These are phyloP conservation scores for Metschnikowia borealis DNA, from an alignment of 805 yeast species.

Conservation along the genomic window DNA sequence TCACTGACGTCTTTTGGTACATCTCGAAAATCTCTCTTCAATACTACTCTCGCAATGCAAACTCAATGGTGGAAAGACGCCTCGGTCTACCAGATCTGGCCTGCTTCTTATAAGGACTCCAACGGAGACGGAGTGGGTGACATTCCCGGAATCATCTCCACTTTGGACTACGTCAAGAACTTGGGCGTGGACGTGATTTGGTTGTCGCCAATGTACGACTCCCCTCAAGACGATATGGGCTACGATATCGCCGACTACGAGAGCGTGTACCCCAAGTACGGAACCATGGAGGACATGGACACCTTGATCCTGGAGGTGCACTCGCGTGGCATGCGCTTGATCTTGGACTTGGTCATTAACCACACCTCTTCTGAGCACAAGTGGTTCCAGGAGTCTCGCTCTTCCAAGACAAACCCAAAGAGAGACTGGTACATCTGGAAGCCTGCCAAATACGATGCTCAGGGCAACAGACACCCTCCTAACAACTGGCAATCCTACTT, in stretches of 20 bases:
- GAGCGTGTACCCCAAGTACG: constrained; percentile 48
- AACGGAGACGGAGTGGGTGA: constrained; percentile 60
- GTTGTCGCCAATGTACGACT: constrained; percentile 56
- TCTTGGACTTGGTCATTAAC: constrained; percentile 55
- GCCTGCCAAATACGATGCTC: constrained; percentile 42
- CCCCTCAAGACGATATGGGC: constrained; percentile 63
- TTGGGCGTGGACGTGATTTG: constrained; percentile 52
- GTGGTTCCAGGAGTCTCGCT: constrained; percentile 56
- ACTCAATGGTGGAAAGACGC: constrained; percentile 54
- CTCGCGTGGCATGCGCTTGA: constrained; percentile 46
- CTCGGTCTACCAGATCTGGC: constrained; percentile 55
- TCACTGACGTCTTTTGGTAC: neutral
- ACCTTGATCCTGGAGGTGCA: constrained; percentile 45
- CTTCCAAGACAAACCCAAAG: constrained; percentile 49
- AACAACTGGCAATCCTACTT: constrained; percentile 54
- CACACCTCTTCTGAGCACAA: constrained; percentile 54
- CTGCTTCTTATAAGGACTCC: constrained; percentile 57
- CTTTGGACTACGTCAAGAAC: constrained; percentile 47
- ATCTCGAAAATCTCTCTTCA: neutral
- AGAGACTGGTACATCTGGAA: constrained; percentile 63
- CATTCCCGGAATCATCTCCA: constrained; percentile 49
- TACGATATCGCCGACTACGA: constrained; percentile 56
- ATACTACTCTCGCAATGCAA: constrained; percentile 1
- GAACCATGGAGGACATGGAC: constrained; percentile 52
- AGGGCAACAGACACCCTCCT: constrained; percentile 53